Evolutionary conservation across 116 monocot genomes (phyloP).

Genomic region (Phalaenopsis hybrid): DNA sequence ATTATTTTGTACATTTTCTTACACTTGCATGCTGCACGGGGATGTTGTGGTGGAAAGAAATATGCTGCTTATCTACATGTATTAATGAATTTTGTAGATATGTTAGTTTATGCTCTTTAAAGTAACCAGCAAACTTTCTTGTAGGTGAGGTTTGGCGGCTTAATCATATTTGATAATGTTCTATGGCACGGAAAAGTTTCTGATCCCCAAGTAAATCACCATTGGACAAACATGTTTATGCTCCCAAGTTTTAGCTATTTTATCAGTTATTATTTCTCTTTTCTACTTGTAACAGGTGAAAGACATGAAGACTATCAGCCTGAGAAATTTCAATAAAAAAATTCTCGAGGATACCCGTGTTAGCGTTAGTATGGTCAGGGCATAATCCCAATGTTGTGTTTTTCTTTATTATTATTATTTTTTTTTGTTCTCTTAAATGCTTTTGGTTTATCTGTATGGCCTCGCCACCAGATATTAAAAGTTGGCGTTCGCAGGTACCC

Average conservation of each 20-base stretch:
- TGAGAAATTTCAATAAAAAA: slow-evolving; percentile 81
- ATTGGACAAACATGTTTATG: neutral
- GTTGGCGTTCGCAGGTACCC: slow-evolving; percentile 47
- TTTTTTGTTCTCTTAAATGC: neutral
- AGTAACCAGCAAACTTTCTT: neutral
- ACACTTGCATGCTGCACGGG: too few species aligned
- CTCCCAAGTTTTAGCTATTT: neutral
- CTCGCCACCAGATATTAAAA: neutral
- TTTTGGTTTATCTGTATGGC: too few species aligned
- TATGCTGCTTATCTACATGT: neutral
- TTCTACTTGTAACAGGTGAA: slow-evolving; percentile 33
- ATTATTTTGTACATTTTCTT: too few species aligned
- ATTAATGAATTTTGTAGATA: neutral
- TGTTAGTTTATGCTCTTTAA: neutral
- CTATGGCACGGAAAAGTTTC: slow-evolving; percentile 94
- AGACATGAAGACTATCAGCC: slow-evolving; percentile 55
- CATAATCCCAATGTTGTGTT: too few species aligned
- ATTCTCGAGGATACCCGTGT: slow-evolving; percentile 61
- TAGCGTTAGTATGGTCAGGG: slow-evolving; percentile 56
- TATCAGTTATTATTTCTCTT: neutral
- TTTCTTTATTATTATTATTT: neutral
- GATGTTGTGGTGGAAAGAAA: too few species aligned
- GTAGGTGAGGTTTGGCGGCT: slow-evolving; percentile 74
- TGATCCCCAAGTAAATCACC: slow-evolving; percentile 47
- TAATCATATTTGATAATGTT: slow-evolving; percentile 90